Percentiles rank a stretch among this genome's conserved stretches.
Evolutionary conservation across 768 basidiomycete species (phyloP).

Genomic region (Tulasnella sp.): DNA sequence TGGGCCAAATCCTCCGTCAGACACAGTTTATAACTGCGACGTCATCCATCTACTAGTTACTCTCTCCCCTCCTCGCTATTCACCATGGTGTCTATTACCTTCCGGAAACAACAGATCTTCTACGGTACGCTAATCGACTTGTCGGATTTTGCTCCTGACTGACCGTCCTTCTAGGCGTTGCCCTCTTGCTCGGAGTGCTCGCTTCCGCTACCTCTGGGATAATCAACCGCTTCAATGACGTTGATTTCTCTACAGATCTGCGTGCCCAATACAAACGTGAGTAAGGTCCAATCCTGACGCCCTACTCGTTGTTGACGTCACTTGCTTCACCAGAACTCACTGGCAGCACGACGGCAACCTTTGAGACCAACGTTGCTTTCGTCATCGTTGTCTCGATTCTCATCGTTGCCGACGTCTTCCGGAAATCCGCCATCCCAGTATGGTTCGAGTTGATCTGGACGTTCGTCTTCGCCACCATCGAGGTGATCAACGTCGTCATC

Average conservation of each 20-base stretch:
- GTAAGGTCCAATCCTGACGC: background rate
- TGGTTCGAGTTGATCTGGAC: conserved; percentile 19
- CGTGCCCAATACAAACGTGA: conserved; percentile 5
- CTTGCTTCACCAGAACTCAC: background rate
- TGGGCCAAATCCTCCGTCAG: too few relatives aligned
- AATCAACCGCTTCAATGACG: conserved; percentile 1
- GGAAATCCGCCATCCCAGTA: conserved; percentile 15
- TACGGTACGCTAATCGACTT: background rate
- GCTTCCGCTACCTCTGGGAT: background rate
- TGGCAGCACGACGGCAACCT: background rate
- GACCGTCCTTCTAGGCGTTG: background rate
- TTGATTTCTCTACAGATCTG: background rate
- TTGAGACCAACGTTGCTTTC: conserved; percentile 11
- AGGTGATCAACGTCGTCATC: conserved; percentile 11
- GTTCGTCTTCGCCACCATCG: conserved; percentile 12
- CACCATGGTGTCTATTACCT: background rate
- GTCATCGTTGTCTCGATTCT: conserved; percentile 16
- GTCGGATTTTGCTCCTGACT: background rate
- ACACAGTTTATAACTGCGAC: too few relatives aligned
- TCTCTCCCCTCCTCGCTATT: background rate
- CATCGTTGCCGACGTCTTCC: conserved; percentile 18
- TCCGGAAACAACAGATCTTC: conserved; percentile 10
- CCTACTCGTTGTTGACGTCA: background rate
- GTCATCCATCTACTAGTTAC: background rate
- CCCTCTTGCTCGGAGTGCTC: background rate